Percentiles rank a stretch among this genome's conserved stretches.
These are phyloP conservation scores for Xanthoceras sorbifolium DNA, from an alignment of 345 rosid species.

Conservation along the genomic window DNA sequence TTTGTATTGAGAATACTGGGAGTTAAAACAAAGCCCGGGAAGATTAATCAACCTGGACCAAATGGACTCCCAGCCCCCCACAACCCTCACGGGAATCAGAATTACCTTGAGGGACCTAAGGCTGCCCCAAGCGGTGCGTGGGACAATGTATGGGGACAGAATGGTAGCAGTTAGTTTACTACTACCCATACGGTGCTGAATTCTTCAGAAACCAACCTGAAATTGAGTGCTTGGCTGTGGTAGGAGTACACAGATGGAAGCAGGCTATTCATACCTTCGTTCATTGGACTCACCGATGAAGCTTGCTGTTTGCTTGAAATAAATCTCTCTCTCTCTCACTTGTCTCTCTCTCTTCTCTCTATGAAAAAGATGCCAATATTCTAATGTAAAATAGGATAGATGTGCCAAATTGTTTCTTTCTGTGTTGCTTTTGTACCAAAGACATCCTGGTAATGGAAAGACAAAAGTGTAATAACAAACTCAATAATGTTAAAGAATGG, in stretches of 20 bases:
- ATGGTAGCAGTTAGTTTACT: constrained; percentile 27
- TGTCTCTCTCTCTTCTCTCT: neutral
- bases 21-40: constrained; percentile 67
- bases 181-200: neutral
- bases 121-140: constrained; percentile 72
- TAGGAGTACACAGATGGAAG: constrained; percentile 7
- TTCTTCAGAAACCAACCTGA: neutral
- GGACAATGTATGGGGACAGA: constrained; percentile 89
- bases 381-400: neutral
- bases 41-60: constrained; percentile 64
- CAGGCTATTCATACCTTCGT: neutral
- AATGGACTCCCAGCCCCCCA: constrained; percentile 65
- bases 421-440: constrained; percentile 8
- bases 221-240: neutral
- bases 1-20: constrained; percentile 88
- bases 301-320: constrained; percentile 17
- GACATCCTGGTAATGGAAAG: neutral
- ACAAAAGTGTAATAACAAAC: neutral
- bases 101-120: constrained; percentile 75
- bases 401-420: neutral
- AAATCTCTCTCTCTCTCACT: neutral
- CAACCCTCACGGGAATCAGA: constrained; percentile 54
- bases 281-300: neutral
- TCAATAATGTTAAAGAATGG: neutral
- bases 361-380: neutral